Percentiles rank a stretch among this genome's conserved stretches.
phyloP scores from a whole-genome alignment of 768 basidiomycete genomes.

The Panaeolus cyanescens region DNA sequence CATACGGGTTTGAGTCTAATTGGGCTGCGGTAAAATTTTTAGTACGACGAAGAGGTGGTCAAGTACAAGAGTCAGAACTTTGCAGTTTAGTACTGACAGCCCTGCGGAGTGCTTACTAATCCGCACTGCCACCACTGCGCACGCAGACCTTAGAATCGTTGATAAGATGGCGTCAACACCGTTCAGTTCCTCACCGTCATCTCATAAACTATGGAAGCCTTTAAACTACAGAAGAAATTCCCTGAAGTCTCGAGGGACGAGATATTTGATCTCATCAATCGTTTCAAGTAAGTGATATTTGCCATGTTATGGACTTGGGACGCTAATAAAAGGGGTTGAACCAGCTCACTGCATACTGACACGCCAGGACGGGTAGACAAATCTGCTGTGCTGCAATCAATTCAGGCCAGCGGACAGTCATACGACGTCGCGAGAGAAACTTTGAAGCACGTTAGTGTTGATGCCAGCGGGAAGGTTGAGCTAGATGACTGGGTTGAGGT shows the following conservation, averaged over 20 bases:
- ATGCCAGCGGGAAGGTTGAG: slow-evolving; percentile 94
- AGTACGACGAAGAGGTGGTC: background rate
- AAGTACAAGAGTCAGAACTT: background rate
- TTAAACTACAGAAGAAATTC: slow-evolving; percentile 89
- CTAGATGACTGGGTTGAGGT: slow-evolving; percentile 99
- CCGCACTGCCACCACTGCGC: background rate
- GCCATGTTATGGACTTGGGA: background rate
- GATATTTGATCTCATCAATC: slow-evolving; percentile 91
- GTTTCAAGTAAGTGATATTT: slow-evolving; percentile 81
- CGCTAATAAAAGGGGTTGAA: background rate
- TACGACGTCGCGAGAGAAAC: slow-evolving; percentile 91
- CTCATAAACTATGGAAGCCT: slow-evolving; percentile 64
- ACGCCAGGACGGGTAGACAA: slow-evolving; percentile 85
- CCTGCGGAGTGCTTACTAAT: background rate
- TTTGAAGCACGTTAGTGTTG: slow-evolving; percentile 90
- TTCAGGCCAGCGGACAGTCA: slow-evolving; percentile 82
- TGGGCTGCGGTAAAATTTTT: background rate
- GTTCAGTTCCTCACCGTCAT: background rate
- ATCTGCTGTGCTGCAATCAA: slow-evolving; percentile 71
- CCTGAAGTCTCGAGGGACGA: slow-evolving; percentile 91
- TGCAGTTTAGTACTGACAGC: too few species aligned
- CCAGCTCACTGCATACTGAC: slow-evolving; percentile 74
- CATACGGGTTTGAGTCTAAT: background rate
- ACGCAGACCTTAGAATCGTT: background rate
- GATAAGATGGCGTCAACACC: slow-evolving; percentile 1